A percentile compares a stretch with the other conserved stretches of the same genome.
These are phyloP conservation scores for Trichoderma atroviride DNA, from an alignment of 2,329 filamentous ascomycete genomes.

Conservation along the genomic window DNA sequence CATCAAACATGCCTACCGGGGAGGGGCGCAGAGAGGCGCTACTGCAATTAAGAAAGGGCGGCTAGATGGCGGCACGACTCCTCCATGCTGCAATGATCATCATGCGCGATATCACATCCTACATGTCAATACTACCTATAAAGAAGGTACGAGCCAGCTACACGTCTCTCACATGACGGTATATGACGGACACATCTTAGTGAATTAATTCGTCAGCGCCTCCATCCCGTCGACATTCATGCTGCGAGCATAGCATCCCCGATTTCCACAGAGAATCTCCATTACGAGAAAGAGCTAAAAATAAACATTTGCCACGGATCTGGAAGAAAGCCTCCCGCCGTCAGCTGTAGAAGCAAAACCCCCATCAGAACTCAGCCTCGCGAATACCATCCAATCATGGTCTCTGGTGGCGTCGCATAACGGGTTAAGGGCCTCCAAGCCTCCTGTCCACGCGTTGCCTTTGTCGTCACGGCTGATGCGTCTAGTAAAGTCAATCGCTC, in stretches of 20 bases:
- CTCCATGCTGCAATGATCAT: not conserved
- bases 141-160: not conserved
- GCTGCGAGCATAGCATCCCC: not conserved
- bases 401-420: not conserved
- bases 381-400: not conserved
- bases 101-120: not conserved
- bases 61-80: not conserved
- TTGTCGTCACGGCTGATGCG: conserved; percentile 23
- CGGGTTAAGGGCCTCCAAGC: conserved; percentile 11
- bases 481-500: conserved; percentile 4
- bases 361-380: conserved; percentile 15
- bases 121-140: too few relatives aligned
- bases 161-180: not conserved
- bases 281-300: not conserved
- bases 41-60: not conserved
- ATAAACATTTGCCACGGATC: conserved; percentile 1
- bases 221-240: not conserved
- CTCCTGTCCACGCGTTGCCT: conserved; percentile 15
- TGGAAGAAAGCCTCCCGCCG: not conserved
- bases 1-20: not conserved
- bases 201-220: not conserved
- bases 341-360: not conserved
- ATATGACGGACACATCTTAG: too few relatives aligned
- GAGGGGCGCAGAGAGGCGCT: not conserved
- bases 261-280: not conserved